Base-by-base conservation (phyloP, 257 asterid genomes). In the Rhazya stricta region DNA sequence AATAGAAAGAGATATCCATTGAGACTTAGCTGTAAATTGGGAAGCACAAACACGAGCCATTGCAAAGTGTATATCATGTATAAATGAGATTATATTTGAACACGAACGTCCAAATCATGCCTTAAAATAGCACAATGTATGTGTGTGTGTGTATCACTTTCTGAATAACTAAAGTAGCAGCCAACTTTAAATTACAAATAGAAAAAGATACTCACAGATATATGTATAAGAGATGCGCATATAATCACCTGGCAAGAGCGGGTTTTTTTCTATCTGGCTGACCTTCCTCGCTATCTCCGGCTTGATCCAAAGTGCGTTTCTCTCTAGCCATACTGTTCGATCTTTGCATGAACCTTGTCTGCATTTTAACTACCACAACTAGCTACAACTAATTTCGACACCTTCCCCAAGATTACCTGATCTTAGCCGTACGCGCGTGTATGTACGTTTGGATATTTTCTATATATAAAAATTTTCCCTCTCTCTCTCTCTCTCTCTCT, bases 181-280 rank as follows among this genome's bases (percentile, higher is more conserved):
- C 42, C n/a, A 15, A 68, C 73, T 41, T 25, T 3, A 48, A 6
- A 69, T 2, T 8, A 67, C 16, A 45, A 39, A 27, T 11, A 57
- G 5, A 11, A 21, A 39, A 12, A 1, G 27, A 6, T 2, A 54
- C 6, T 34, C 36, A 56, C 37, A 57, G 29, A 36, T 13, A 21
- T 11, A 73, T 1, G 23, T 27, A 18, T 3, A 61, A 9, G 29
- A 8, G 58, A 37, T 23, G 42, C 9, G 42, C 45, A 71, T n/a
- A n/a, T n/a, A 78, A 61, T 72, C 82, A 94, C 99, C 96, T 94
- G 30, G 97, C 97, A 78, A 94, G 97, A 86, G 99, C 99, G 8
- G 97, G 99, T 13, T 97, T 87, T 76, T 94, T 94, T 86, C 93
- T 77, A n/a, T 90, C 90, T 42, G 97, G 97, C 66, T 91, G 96